A percentile compares a stretch with the other conserved stretches of the same genome.
These are phyloP conservation scores for Passiflora organensis DNA, from an alignment of 345 rosid species.

Conservation along the genomic window DNA sequence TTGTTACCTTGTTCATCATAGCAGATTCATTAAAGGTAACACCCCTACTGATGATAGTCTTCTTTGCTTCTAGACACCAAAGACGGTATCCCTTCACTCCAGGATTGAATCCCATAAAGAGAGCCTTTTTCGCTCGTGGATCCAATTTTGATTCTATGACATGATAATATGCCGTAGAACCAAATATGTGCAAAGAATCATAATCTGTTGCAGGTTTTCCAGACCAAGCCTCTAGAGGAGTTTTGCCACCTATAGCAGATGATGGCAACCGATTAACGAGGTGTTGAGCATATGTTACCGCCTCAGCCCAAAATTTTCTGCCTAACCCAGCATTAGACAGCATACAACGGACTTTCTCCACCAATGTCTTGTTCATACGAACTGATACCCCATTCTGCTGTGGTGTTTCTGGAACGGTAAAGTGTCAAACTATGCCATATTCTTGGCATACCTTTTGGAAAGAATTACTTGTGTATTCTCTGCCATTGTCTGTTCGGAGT, in stretches of 20 bases:
- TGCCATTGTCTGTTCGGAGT: not conserved
- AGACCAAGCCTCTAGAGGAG: not conserved
- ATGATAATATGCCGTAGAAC: not conserved
- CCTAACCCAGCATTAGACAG: not conserved
- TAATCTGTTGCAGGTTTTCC: constrained; percentile 1
- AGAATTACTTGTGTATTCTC: not conserved
- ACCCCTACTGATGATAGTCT: not conserved
- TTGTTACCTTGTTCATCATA: not conserved
- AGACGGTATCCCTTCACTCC: not conserved
- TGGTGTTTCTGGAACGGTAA: not conserved
- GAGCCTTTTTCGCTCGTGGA: not conserved
- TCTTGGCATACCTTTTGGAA: not conserved
- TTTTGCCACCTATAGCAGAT: not conserved
- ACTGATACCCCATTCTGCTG: not conserved
- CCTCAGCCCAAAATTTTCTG: not conserved
- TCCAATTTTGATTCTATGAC: not conserved
- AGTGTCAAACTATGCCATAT: not conserved
- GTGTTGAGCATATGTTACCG: not conserved
- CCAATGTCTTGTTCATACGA: not conserved
- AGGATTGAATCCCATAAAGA: not conserved
- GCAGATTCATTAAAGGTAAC: constrained; percentile 1
- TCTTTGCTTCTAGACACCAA: constrained; percentile 1
- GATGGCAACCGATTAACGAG: not conserved
- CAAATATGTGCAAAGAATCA: not conserved
- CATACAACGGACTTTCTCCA: constrained; percentile 1